Evolutionary conservation across 73 alveolate genomes (phyloP).

Genomic region (Paramecium caudatum): DNA sequence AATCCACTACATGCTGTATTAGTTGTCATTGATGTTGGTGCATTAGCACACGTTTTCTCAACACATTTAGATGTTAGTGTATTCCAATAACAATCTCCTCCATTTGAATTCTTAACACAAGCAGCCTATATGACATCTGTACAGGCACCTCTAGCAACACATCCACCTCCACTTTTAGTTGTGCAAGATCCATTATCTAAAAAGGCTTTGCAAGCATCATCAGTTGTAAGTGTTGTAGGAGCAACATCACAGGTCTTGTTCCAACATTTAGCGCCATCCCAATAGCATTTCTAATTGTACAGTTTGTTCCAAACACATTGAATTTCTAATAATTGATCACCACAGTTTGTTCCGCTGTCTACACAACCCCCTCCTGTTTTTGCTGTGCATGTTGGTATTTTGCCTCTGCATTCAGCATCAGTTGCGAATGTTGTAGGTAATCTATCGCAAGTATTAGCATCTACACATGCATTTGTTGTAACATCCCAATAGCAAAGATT

Average conservation of each 20-base stretch:
- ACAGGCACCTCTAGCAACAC: conserved; percentile 21
- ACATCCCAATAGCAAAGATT: conserved; percentile 16
- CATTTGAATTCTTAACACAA: neutral
- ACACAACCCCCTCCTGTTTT: conserved; percentile 50
- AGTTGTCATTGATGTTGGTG: conserved; percentile 37
- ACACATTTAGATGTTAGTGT: neutral
- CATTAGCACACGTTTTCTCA: conserved; percentile 46
- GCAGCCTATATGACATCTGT: conserved; percentile 26
- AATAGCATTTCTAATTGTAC: neutral
- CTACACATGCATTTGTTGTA: conserved; percentile 1
- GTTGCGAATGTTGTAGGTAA: conserved; percentile 34
- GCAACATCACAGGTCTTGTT: conserved; percentile 6
- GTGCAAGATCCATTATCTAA: conserved; percentile 16
- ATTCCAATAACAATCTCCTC: conserved; percentile 39
- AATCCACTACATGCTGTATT: conserved; percentile 1
- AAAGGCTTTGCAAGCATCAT: neutral
- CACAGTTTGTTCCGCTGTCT: conserved; percentile 22
- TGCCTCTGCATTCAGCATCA: conserved; percentile 44
- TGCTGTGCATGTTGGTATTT: neutral
- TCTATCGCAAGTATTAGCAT: neutral
- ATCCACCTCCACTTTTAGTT: conserved; percentile 34
- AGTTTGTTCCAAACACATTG: conserved; percentile 40
- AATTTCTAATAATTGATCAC: conserved; percentile 6
- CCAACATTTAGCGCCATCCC: conserved; percentile 2
- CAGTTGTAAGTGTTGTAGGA: conserved; percentile 15